Evolutionary conservation across 169 alveolate genomes (phyloP).

Genomic region (Eimeria praecox): DNA sequence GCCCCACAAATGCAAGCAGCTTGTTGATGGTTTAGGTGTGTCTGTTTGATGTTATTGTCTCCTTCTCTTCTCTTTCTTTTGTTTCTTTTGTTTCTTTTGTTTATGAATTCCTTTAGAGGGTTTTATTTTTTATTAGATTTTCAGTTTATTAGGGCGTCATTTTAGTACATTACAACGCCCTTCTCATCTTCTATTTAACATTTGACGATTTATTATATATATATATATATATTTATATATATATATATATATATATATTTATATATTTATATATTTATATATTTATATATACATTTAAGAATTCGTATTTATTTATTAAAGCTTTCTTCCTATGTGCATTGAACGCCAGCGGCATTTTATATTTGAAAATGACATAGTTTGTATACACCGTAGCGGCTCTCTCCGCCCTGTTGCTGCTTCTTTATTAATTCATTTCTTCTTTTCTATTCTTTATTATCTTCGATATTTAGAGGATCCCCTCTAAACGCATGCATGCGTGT

Average conservation of each 20-base stretch:
- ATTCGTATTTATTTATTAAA: not conserved
- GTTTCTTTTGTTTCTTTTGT: not conserved
- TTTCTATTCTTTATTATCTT: not conserved
- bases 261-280: too few relatives aligned
- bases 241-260: too few relatives aligned
- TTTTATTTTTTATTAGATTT: not conserved
- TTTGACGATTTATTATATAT: too few relatives aligned
- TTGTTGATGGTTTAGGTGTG: slow-evolving; percentile 15
- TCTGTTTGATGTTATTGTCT: not conserved
- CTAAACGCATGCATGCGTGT: too few relatives aligned
- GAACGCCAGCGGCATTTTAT: not conserved
- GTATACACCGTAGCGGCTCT: not conserved
- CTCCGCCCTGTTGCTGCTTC: too few relatives aligned
- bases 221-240: not conserved
- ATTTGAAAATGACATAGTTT: not conserved
- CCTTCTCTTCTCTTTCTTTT: not conserved
- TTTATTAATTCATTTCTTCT: not conserved
- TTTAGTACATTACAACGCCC: too few relatives aligned
- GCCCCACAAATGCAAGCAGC: not conserved
- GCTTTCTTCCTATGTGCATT: not conserved
- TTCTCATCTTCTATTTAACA: too few relatives aligned
- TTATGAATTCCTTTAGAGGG: not conserved
- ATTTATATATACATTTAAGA: too few relatives aligned
- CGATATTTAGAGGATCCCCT: too few relatives aligned
- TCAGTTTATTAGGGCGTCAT: too few relatives aligned